Conservation (phyloP, 805 yeast genomes). For the Candida odintsovae region DNA sequence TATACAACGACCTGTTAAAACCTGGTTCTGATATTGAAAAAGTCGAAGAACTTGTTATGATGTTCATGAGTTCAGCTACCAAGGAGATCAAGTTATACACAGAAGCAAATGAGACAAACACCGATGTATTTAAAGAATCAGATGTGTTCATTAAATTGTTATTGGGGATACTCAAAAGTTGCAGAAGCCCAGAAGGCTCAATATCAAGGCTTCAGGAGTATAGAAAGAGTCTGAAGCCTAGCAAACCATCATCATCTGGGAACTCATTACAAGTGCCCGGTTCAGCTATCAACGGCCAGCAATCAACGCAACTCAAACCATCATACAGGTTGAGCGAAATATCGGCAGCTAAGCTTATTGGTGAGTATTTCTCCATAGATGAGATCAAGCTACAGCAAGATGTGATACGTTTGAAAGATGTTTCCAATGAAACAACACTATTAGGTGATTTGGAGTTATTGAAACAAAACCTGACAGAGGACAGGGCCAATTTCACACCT, state of each 20-base stretch:
- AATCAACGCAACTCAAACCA: conserved; percentile 27
- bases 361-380: conserved; percentile 44
- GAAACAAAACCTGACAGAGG: conserved; percentile 13
- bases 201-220: conserved; percentile 39
- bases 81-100: conserved; percentile 39
- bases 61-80: conserved; percentile 48
- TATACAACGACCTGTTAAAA: conserved; percentile 52
- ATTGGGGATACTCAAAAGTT: conserved; percentile 9
- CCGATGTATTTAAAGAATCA: conserved; percentile 17
- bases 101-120: conserved; percentile 14
- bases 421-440: conserved; percentile 29
- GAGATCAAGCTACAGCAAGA: conserved; percentile 49
- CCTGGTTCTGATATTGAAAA: conserved; percentile 28
- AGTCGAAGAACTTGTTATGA: conserved; percentile 42
- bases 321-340: conserved; percentile 51
- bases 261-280: neutral
- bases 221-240: conserved; percentile 26
- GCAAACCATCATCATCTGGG: conserved; percentile 14
- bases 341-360: conserved; percentile 43
- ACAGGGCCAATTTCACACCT: conserved; percentile 25
- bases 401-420: conserved; percentile 35
- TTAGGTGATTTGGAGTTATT: conserved; percentile 26
- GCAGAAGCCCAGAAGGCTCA: conserved; percentile 28
- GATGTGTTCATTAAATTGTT: conserved; percentile 14
- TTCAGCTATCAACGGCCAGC: neutral